A percentile compares a stretch with the other conserved stretches of the same genome.
phyloP scores from a whole-genome alignment of 108 stramenopile species.

The Seminavis robusta region DNA sequence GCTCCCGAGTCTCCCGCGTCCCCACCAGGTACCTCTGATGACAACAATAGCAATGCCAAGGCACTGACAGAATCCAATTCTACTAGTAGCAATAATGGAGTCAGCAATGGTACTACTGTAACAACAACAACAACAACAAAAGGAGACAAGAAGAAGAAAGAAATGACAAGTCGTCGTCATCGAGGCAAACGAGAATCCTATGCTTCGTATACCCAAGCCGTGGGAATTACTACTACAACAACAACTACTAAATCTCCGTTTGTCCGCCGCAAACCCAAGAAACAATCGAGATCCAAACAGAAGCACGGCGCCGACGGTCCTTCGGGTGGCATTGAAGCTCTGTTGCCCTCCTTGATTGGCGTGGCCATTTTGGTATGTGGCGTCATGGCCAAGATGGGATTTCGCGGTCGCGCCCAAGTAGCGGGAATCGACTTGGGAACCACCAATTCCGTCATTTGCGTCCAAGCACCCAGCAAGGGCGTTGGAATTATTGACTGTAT shows the following conservation, averaged over 20 bases:
- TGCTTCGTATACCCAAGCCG: too few relatives aligned
- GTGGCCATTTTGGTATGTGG: constrained; percentile 55
- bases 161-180: constrained; percentile 5
- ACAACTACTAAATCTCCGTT: constrained; percentile 23
- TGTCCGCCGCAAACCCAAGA: constrained; percentile 12
- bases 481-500: constrained; percentile 83
- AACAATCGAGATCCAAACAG: constrained; percentile 28
- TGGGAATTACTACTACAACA: too few relatives aligned
- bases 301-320: constrained; percentile 43
- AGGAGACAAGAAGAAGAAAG: not conserved
- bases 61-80: not conserved
- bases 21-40: too few relatives aligned
- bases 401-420: constrained; percentile 76
- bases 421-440: constrained; percentile 88
- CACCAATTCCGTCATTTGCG: constrained; percentile 85
- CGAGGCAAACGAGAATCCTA: constrained; percentile 14
- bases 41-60: too few relatives aligned
- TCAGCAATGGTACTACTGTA: not conserved
- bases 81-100: not conserved
- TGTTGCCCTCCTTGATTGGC: constrained; percentile 71
- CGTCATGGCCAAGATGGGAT: constrained; percentile 80
- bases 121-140: constrained; percentile 5
- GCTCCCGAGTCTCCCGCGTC: too few relatives aligned
- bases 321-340: constrained; percentile 70
- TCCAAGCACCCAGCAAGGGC: constrained; percentile 66